Evolutionary conservation across 2,329 filamentous ascomycete genomes (phyloP).

Genomic region (Stylonectria norvegica): DNA sequence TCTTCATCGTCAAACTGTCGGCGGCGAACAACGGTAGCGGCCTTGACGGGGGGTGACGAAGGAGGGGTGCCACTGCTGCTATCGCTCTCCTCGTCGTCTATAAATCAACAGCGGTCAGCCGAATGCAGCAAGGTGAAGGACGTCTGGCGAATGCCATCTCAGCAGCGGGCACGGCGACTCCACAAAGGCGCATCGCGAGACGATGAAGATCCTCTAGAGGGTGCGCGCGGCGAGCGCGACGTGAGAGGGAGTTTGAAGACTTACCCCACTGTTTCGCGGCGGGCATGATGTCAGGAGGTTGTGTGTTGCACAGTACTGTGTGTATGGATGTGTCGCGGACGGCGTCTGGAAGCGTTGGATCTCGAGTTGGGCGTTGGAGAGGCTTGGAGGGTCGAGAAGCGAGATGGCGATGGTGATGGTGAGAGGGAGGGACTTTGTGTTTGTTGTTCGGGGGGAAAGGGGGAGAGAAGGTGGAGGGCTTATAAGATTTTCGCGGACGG

Average conservation of each 20-base stretch:
- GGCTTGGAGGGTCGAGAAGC: slow-evolving; percentile 1
- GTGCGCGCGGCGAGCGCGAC: no score
- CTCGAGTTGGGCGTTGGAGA: no score
- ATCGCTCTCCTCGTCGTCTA: slow-evolving; percentile 41
- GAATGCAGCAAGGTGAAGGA: slow-evolving; percentile 10
- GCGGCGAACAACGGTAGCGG: slow-evolving; percentile 41
- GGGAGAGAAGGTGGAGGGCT: slow-evolving; percentile 11
- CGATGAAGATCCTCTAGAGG: no score
- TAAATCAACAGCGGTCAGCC: slow-evolving; percentile 18
- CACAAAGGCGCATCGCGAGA: neutral
- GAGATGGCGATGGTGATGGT: slow-evolving; percentile 6
- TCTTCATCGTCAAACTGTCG: slow-evolving; percentile 88
- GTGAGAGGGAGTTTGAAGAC: no score
- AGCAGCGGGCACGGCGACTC: slow-evolving; percentile 2
- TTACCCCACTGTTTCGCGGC: slow-evolving; percentile 43
- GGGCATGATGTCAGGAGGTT: slow-evolving; percentile 38
- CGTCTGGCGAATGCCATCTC: no score
- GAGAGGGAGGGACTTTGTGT: neutral
- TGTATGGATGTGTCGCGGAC: no score
- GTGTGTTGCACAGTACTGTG: no score
- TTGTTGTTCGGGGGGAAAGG: neutral
- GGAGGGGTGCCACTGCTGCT: slow-evolving; percentile 35
- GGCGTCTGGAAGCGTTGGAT: no score
- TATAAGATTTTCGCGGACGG: no score
- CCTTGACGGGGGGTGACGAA: slow-evolving; percentile 37